Conservation (phyloP, 768 basidiomycete genomes). For the Russula lepida region DNA sequence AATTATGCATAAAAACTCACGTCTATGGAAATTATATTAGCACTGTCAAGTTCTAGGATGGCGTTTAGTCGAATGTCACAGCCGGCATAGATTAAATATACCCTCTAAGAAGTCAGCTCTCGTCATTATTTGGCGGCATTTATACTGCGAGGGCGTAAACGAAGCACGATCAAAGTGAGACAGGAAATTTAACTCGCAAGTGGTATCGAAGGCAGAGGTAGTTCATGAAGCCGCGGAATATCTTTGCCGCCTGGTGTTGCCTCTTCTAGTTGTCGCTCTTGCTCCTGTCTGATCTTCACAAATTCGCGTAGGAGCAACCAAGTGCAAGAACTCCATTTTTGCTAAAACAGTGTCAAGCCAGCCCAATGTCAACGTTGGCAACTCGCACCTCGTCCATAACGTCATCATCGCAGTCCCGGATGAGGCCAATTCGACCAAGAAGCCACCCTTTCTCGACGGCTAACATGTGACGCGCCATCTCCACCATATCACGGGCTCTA, state of each 20-base stretch:
- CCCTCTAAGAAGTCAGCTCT: conserved; percentile 75
- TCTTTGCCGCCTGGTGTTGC: conserved; percentile 32
- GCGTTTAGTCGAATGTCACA: neutral
- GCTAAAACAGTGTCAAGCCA: conserved; percentile 30
- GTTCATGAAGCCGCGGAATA: conserved; percentile 30
- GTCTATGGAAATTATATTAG: conserved; percentile 73
- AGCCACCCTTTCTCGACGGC: conserved; percentile 75
- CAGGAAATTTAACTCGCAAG: conserved; percentile 36
- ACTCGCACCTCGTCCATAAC: conserved; percentile 76
- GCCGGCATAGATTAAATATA: conserved; percentile 26
- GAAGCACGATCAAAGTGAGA: neutral
- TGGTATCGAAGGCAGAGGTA: conserved; percentile 55
- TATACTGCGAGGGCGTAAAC: conserved; percentile 35
- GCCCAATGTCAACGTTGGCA: neutral
- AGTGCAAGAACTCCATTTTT: conserved; percentile 78
- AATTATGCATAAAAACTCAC: conserved; percentile 32
- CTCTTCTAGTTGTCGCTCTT: conserved; percentile 37
- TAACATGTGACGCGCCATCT: conserved; percentile 56
- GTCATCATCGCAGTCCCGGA: conserved; percentile 76
- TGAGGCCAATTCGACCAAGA: conserved; percentile 69
- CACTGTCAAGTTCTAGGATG: conserved; percentile 49
- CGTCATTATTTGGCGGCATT: conserved; percentile 76
- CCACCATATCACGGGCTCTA: conserved; percentile 50
- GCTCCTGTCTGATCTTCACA: conserved; percentile 48
- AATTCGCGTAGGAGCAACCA: conserved; percentile 73